Evolutionary conservation across 371 early-diverging fungal genomes (phyloP).

Genomic region (Syncephalastrum racemosum): DNA sequence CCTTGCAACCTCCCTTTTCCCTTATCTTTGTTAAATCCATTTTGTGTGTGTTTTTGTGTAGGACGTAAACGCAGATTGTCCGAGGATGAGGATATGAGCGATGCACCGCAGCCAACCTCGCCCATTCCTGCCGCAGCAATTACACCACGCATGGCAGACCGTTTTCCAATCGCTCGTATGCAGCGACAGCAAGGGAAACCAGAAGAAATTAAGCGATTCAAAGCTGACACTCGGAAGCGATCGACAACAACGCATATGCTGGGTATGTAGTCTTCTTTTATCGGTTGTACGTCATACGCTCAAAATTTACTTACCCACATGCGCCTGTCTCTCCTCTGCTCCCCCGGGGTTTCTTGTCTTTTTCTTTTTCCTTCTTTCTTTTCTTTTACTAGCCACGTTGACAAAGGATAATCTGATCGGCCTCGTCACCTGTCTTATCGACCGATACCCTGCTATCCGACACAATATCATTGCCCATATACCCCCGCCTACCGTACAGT

Average conservation of each 20-base stretch:
- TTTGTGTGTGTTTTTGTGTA: constrained; percentile 4
- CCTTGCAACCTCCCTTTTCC: no score
- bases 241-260: constrained; percentile 27
- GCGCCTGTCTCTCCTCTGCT: background rate
- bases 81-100: constrained; percentile 53
- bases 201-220: constrained; percentile 26
- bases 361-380: background rate
- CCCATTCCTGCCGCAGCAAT: constrained; percentile 13
- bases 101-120: constrained; percentile 16
- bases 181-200: constrained; percentile 12
- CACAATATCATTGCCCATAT: constrained; percentile 72
- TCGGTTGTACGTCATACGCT: constrained; percentile 1
- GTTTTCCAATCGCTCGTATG: constrained; percentile 3
- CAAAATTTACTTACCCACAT: background rate
- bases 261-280: constrained; percentile 24
- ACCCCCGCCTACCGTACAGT: constrained; percentile 84
- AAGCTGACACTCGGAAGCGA: constrained; percentile 26
- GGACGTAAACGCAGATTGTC: constrained; percentile 45
- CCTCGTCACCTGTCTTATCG: constrained; percentile 71
- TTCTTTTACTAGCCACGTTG: constrained; percentile 52
- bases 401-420: constrained; percentile 73
- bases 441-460: constrained; percentile 70
- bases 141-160: constrained; percentile 4
- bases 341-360: background rate
- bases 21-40: background rate